phyloP scores from a whole-genome alignment of 139 green algal species.

The Penium margaritaceum region DNA sequence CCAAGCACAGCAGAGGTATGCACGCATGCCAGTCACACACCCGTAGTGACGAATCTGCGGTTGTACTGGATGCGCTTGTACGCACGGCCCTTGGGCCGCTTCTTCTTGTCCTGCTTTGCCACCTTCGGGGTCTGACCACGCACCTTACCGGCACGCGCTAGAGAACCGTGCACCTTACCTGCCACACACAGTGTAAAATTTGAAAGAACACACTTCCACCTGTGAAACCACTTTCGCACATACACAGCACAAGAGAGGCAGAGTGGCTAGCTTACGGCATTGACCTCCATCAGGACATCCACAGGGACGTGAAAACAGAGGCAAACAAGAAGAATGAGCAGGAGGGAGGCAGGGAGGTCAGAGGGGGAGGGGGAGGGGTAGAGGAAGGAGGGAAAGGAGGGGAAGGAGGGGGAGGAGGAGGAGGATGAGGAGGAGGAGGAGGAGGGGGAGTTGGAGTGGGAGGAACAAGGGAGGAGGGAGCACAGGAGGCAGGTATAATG shows the following conservation, averaged over 20 bases:
- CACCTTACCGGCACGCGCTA: constrained; percentile 98
- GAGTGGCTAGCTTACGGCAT: not conserved
- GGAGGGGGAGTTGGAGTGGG: no score
- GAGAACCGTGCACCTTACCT: constrained; percentile 97
- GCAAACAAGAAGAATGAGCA: no score
- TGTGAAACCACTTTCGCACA: not conserved
- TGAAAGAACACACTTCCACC: not conserved
- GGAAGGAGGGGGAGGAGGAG: no score
- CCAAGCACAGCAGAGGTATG: no score
- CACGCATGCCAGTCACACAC: no score
- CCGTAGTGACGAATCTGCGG: constrained; percentile 84
- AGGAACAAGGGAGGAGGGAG: no score
- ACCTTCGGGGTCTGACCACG: constrained; percentile 96
- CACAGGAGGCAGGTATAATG: no score
- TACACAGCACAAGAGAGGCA: not conserved
- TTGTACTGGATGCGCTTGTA: constrained; percentile 91
- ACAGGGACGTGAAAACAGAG: not conserved
- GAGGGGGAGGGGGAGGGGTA: no score
- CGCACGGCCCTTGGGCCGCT: constrained; percentile 75
- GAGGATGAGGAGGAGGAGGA: no score
- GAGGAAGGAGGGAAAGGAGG: no score
- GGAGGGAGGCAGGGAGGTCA: no score
- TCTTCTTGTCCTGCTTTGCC: constrained; percentile 97
- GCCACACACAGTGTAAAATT: constrained; percentile 12
- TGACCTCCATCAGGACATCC: not conserved